Evolutionary conservation across 2,329 filamentous ascomycete genomes (phyloP).

Genomic region (Coniochaeta prunicola): DNA sequence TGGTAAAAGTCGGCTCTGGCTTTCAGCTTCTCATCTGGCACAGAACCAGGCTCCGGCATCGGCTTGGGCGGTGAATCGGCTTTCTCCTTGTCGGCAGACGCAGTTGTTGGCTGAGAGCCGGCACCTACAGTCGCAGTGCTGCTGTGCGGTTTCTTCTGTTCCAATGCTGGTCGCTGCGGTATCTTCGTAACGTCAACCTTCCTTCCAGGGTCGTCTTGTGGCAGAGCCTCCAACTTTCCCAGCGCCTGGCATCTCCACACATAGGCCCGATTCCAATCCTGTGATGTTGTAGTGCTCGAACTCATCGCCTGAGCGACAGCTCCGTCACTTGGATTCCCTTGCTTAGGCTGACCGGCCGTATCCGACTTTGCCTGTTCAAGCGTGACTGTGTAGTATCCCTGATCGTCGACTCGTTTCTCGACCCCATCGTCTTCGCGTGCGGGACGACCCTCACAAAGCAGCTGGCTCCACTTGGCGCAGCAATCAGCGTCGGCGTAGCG

Average conservation of each 20-base stretch:
- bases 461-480: conserved; percentile 55
- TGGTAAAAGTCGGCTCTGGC: conserved; percentile 35
- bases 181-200: conserved; percentile 33
- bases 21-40: conserved; percentile 19
- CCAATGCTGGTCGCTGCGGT: conserved; percentile 22
- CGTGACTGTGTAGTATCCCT: conserved; percentile 40
- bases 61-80: background rate
- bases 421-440: conserved; percentile 28
- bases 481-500: conserved; percentile 69
- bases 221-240: conserved; percentile 33
- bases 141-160: conserved; percentile 8
- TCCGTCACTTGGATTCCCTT: conserved; percentile 3
- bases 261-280: conserved; percentile 31
- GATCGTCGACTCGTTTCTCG: conserved; percentile 28
- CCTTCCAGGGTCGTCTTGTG: conserved; percentile 34
- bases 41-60: conserved; percentile 8
- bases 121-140: background rate
- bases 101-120: background rate
- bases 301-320: background rate
- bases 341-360: conserved; percentile 12
- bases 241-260: conserved; percentile 42
- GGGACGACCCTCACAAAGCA: conserved; percentile 29
- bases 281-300: background rate
- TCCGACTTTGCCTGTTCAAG: conserved; percentile 21
- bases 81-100: background rate